Evolutionary conservation across 148 eudicot species (phyloP).

Genomic region (Simmondsia chinensis): DNA sequence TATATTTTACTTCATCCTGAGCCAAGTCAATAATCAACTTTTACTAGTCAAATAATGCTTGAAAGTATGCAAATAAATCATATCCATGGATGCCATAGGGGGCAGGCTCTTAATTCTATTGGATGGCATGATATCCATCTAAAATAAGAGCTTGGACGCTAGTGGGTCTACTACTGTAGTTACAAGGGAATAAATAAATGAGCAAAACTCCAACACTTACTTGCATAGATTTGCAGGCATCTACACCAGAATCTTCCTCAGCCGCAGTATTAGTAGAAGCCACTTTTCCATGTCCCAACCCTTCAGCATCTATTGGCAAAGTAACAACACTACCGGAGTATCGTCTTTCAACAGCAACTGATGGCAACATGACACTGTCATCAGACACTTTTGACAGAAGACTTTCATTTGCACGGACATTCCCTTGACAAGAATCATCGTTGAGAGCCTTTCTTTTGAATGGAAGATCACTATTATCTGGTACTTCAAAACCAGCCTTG

Average conservation of each 20-base stretch:
- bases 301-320: conserved; percentile 17
- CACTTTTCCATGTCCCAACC: conserved; percentile 5
- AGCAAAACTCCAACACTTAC: conserved; percentile 13
- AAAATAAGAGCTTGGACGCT: no score
- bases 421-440: conserved; percentile 18
- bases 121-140: no score
- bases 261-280: conserved; percentile 4
- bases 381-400: conserved; percentile 3
- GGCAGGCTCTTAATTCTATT: no score
- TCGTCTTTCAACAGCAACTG: conserved; percentile 10
- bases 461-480: conserved; percentile 21
- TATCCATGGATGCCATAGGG: no score
- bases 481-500: conserved; percentile 53
- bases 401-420: conserved; percentile 10
- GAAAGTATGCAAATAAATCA: no score
- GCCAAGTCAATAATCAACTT: neutral
- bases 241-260: conserved; percentile 19
- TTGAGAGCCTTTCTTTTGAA: conserved; percentile 26
- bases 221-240: conserved; percentile 2
- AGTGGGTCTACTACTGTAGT: no score
- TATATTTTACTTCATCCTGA: conserved; percentile 22
- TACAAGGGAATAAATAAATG: conserved; percentile 3
- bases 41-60: neutral
- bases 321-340: conserved; percentile 1
- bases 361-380: conserved; percentile 5